Conservation (phyloP, 805 yeast genomes). For the Saccharomycopsis sp. region DNA sequence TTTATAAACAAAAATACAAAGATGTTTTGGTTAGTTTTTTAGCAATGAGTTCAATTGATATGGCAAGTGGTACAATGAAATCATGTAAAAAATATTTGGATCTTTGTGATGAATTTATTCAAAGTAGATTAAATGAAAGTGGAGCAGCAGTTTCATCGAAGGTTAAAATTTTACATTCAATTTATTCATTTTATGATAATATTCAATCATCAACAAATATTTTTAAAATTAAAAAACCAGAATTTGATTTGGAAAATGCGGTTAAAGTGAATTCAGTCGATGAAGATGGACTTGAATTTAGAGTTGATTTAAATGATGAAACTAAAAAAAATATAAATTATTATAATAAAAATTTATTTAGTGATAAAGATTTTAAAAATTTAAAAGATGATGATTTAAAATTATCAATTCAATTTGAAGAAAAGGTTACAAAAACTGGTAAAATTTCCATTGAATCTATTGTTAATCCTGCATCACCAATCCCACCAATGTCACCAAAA, state of each 20-base stretch:
- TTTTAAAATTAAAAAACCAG: neutral
- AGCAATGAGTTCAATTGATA: slow-evolving; percentile 81
- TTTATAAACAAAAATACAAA: slow-evolving; percentile 58
- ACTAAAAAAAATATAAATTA: neutral
- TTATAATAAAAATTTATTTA: neutral
- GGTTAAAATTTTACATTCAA: slow-evolving; percentile 68
- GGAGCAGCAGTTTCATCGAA: slow-evolving; percentile 51
- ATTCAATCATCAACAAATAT: slow-evolving; percentile 60
- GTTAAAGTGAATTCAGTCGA: neutral
- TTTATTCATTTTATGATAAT: slow-evolving; percentile 62
- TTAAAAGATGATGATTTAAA: neutral
- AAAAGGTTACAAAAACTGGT: slow-evolving; percentile 35
- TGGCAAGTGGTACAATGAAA: slow-evolving; percentile 86
- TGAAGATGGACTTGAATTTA: neutral
- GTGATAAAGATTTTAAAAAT: neutral
- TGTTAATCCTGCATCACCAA: slow-evolving; percentile 11
- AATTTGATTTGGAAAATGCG: neutral
- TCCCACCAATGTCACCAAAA: slow-evolving; percentile 8
- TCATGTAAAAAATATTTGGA: slow-evolving; percentile 69
- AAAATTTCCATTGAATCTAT: slow-evolving; percentile 35
- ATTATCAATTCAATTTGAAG: slow-evolving; percentile 24
- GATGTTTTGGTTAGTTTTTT: slow-evolving; percentile 58
- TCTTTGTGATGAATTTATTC: slow-evolving; percentile 67
- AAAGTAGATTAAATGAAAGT: slow-evolving; percentile 46
- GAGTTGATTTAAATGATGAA: neutral